Evolutionary conservation across 768 basidiomycete species (phyloP).

Genomic region (Xerocomus spinulosus): DNA sequence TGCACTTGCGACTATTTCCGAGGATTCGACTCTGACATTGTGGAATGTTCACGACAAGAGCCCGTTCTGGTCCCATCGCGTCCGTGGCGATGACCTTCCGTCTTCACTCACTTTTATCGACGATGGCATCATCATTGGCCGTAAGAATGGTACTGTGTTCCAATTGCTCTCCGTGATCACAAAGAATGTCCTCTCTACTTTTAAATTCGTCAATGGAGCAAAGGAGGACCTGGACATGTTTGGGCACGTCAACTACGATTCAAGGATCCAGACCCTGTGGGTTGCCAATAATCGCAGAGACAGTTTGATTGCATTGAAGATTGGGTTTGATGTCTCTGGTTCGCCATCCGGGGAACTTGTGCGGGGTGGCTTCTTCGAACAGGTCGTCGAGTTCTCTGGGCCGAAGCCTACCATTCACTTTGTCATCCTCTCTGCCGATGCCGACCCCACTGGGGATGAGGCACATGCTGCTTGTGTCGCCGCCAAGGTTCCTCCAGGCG

Average conservation of each 20-base stretch:
- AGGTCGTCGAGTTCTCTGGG: conserved; percentile 77
- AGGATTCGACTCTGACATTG: conserved; percentile 73
- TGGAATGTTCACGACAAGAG: conserved; percentile 79
- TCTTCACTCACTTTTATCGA: conserved; percentile 85
- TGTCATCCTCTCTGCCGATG: conserved; percentile 80
- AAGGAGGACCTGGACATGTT: conserved; percentile 83
- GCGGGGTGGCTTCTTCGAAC: conserved; percentile 67
- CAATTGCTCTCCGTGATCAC: conserved; percentile 76
- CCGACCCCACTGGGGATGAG: conserved; percentile 78
- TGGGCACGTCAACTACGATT: conserved; percentile 81
- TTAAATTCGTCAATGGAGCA: conserved; percentile 68
- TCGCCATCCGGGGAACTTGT: conserved; percentile 58
- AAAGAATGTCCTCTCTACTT: conserved; percentile 68
- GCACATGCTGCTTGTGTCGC: conserved; percentile 81
- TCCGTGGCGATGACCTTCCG: conserved; percentile 75
- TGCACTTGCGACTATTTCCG: conserved; percentile 76
- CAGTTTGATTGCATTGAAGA: conserved; percentile 76
- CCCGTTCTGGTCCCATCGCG: conserved; percentile 70
- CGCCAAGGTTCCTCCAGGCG: conserved; percentile 70
- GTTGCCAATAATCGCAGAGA: conserved; percentile 81
- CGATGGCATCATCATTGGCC: conserved; percentile 77
- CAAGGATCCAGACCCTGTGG: conserved; percentile 83
- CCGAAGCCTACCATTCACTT: conserved; percentile 87
- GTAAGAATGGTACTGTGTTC: conserved; percentile 81
- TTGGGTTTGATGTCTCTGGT: conserved; percentile 58